Base-by-base conservation (phyloP, 225 moss, liverwort and hornwort species). In the Sphagnum contortum region DNA sequence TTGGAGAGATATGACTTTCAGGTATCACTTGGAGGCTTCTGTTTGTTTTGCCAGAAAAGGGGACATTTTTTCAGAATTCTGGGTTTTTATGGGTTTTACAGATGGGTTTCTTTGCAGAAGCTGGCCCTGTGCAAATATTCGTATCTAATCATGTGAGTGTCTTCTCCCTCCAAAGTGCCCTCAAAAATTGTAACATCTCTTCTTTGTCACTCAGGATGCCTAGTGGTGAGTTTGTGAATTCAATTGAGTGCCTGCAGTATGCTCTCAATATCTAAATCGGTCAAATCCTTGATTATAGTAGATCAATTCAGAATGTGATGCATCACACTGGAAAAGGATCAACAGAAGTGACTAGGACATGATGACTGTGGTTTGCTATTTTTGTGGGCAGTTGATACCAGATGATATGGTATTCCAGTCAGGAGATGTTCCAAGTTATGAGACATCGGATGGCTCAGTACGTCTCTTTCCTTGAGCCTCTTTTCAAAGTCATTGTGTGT, bases 81-180 rank as follows among this genome's bases (percentile, higher is more conserved):
- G 29, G 29, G 29, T 29, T 29, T 29, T 29, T 29, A 29, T 29
- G 12, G 45, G 55, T 3, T 71, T 64, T 70, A 71, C 86, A 93
- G 92, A 93, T 93, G 92, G 92, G 92, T 62, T 93, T 93, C 71
- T 93, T 93, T 75, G 92, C 92, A 50, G 92, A 93, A 76, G 92
- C 89, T 64, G 92, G 92, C 60, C 92, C 89, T 69, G 92, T 93
- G 52, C 89, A 93, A 67, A 93, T 93, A 48, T 93, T 93, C 64
- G 92, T 93, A 67, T 93, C 92, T 51, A 93, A 89, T 73, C 92
- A 93, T 74, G 92, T 89, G 74, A 87, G 89, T 65, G 3, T 55
- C 8, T 62, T 60, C 48, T 65, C 64, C 11, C 47, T 48, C 66
- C 55, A 11, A 13, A 10, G 3, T 49, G 4, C 46, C 29, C 8